phyloP scores from a whole-genome alignment of 441 rosid species.

The Arabidopsis hybrid region DNA sequence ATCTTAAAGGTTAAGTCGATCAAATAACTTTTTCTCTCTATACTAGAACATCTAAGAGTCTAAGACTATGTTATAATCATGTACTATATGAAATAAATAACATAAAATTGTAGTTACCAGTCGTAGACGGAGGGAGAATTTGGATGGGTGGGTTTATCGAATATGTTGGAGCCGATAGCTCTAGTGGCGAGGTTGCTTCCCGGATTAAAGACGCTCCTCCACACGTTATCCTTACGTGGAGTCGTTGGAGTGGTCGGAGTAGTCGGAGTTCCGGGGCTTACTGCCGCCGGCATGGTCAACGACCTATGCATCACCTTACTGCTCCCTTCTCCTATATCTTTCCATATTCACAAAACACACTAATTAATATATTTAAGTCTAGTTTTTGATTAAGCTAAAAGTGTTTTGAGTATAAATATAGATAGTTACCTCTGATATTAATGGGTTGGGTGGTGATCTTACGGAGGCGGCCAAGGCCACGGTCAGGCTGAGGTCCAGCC shows the following conservation, averaged over 20 bases:
- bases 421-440: conserved; percentile 52
- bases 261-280: conserved; percentile 67
- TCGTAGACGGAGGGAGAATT: conserved; percentile 94
- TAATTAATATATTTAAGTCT: background rate
- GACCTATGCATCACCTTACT: conserved; percentile 42
- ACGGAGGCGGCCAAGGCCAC: conserved; percentile 84
- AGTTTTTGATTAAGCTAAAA: background rate
- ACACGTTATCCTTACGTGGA: conserved; percentile 81
- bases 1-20: conserved; percentile 1
- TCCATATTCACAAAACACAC: conserved; percentile 1
- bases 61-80: conserved; percentile 6
- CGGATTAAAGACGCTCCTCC: conserved; percentile 97
- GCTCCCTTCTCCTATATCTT: conserved; percentile 40
- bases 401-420: background rate
- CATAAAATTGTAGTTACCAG: conserved; percentile 54
- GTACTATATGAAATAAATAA: background rate
- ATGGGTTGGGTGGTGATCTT: conserved; percentile 69
- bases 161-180: conserved; percentile 66
- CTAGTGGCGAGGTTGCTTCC: conserved; percentile 93
- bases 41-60: background rate
- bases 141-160: conserved; percentile 75
- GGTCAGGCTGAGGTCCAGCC: conserved; percentile 93
- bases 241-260: conserved; percentile 57
- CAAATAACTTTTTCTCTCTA: conserved; percentile 10
- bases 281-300: conserved; percentile 37